These are phyloP conservation scores for Fusarium bulbicola DNA, from an alignment of 2,329 filamentous ascomycete genomes.

Conservation along the genomic window DNA sequence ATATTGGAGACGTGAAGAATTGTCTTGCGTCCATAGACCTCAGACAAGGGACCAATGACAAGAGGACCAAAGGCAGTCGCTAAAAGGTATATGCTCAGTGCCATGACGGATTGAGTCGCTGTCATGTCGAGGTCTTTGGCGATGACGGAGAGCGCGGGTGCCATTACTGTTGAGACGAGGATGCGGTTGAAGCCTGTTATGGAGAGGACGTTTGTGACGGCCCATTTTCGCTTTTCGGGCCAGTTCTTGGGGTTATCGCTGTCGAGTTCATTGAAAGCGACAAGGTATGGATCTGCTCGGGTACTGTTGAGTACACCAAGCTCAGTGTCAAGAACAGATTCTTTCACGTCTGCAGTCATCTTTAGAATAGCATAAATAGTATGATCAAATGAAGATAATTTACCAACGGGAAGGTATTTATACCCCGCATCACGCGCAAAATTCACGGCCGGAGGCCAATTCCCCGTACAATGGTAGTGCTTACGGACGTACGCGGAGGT, in stretches of 20 bases:
- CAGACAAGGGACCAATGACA: conserved; percentile 56
- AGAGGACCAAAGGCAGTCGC: conserved; percentile 56
- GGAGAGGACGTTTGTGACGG: conserved; percentile 58
- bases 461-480: background rate
- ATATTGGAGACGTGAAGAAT: conserved; percentile 56
- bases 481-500: conserved; percentile 18
- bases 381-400: rapidly evolving
- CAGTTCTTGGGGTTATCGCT: conserved; percentile 52
- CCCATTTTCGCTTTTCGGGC: conserved; percentile 56
- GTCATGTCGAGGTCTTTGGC: conserved; percentile 61
- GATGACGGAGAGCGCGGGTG: conserved; percentile 59
- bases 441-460: background rate
- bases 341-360: background rate
- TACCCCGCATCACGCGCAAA: background rate
- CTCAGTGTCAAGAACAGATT: background rate
- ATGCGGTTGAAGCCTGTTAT: conserved; percentile 61
- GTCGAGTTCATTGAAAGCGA: conserved; percentile 44
- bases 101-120: conserved; percentile 57
- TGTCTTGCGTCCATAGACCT: conserved; percentile 56
- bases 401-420: rapidly evolving
- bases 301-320: background rate
- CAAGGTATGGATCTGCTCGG: conserved; percentile 35
- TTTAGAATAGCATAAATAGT: too few species aligned
- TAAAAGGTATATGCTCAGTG: conserved; percentile 55
- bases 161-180: conserved; percentile 62